Conservation (phyloP, 257 asterid genomes). For the Lithospermum erythrorhizon region DNA sequence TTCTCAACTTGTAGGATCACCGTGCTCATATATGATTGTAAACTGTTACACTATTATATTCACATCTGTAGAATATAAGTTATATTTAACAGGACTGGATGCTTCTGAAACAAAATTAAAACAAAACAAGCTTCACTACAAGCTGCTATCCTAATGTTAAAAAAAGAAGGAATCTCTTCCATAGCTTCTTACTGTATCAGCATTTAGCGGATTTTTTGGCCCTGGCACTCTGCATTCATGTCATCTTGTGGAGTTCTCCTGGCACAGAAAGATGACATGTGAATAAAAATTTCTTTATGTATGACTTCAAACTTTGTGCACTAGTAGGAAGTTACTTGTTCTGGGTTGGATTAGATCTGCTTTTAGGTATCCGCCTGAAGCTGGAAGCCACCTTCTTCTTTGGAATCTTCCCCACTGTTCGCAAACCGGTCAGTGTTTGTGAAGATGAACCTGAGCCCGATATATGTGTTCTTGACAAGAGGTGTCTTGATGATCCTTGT, state of each 20-base stretch:
- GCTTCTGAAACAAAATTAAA: slow-evolving; percentile 26
- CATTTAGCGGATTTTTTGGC: slow-evolving; percentile 7
- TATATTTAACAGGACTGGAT: slow-evolving; percentile 19
- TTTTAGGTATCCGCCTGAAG: slow-evolving; percentile 19
- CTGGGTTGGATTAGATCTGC: slow-evolving; percentile 28
- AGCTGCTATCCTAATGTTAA: slow-evolving; percentile 11
- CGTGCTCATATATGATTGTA: background rate
- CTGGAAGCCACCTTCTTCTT: slow-evolving; percentile 14
- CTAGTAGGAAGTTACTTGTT: slow-evolving; percentile 17
- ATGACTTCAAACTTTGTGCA: slow-evolving; percentile 4
- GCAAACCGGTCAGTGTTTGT: background rate
- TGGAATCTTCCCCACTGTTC: background rate
- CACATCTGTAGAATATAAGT: slow-evolving; percentile 34
- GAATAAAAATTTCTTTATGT: background rate
- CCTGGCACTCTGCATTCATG: background rate
- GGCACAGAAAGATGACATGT: slow-evolving; percentile 9
- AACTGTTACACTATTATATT: slow-evolving; percentile 25
- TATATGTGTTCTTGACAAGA: background rate
- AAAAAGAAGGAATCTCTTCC: slow-evolving; percentile 5
- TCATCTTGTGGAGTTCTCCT: slow-evolving; percentile 3
- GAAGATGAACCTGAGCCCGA: background rate
- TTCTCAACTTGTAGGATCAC: background rate
- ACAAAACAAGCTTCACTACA: slow-evolving; percentile 15
- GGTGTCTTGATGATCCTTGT: background rate
- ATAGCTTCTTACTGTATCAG: slow-evolving; percentile 9